Base-by-base conservation (phyloP, 2,329 filamentous ascomycete genomes). In the Neofusicoccum cordaticola region DNA sequence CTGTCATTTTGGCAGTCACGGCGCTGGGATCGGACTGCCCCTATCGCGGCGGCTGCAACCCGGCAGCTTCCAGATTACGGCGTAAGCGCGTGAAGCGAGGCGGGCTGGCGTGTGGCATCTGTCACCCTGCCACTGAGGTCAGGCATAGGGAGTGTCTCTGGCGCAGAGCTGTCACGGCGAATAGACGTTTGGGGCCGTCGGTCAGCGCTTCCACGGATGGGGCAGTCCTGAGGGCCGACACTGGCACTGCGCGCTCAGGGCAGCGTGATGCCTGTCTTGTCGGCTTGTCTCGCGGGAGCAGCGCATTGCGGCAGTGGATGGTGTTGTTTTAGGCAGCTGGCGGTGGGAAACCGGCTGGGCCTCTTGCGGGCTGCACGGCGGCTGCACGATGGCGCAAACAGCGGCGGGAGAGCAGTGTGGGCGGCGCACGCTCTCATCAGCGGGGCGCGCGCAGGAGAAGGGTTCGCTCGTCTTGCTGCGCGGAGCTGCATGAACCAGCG, bases 361-460 rank as follows among this genome's bases (percentile, higher is more conserved):
- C 39, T 19, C 53, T 44, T 22, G 27, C 12, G 39, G 19, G 52
- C 52, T 37, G 52, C 52, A 44, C 35, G 39, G 35, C 50, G 35
- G 64, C 66, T 69, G 68, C 67, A 69, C 67, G 67, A 72, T 72
- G 68, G 73, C 72, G 71, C 73, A 70, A 73, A 66, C 39, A 67
- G 69, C 68, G 68, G 68, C 64, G 47, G 56, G 35, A 37, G 65
- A 45, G 27, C n/a, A 41, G 27, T 35, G 19, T 22, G 22, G 22
- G 44, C 27, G 13, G n/a, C 19, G 51, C 52, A 65, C 47, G 42
- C 52, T 17, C 63, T 48, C 44, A 52, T 48, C 11, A 19, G 50
- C 52, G 51, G 52, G 27, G 44, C 35, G 50, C 41, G 27, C 35
- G 52, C 52, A 35, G 50, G 50, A 56, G 42, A 64, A 52, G 34